phyloP scores from a whole-genome alignment of 2,329 filamentous ascomycete species.

The Epichloe hybrida region DNA sequence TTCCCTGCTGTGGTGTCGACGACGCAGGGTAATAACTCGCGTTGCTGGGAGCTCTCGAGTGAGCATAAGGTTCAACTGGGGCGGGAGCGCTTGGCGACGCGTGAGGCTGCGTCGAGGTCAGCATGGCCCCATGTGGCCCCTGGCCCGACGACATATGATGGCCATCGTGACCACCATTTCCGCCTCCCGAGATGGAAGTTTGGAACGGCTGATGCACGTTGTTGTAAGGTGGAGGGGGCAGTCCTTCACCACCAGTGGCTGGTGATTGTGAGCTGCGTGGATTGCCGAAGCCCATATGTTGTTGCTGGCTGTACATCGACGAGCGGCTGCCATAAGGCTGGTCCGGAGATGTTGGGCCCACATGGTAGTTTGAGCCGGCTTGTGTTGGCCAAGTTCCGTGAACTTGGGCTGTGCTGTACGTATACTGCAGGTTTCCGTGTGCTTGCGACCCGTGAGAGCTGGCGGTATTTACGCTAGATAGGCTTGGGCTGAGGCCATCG shows the following conservation, averaged over 20 bases:
- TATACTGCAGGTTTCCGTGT: slow-evolving; percentile 29
- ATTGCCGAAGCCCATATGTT: slow-evolving; percentile 28
- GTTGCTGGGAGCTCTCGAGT: slow-evolving; percentile 39
- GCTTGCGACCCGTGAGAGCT: slow-evolving; percentile 45
- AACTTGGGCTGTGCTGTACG: slow-evolving; percentile 36
- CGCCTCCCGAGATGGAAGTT: slow-evolving; percentile 38
- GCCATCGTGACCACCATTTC: slow-evolving; percentile 24
- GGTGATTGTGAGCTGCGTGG: slow-evolving; percentile 31
- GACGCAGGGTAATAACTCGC: slow-evolving; percentile 47
- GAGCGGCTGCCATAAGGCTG: slow-evolving; percentile 16
- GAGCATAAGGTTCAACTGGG: slow-evolving; percentile 42
- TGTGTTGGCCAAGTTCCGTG: slow-evolving; percentile 47
- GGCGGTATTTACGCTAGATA: slow-evolving; percentile 46
- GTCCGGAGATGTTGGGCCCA: slow-evolving; percentile 29
- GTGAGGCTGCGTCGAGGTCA: slow-evolving; percentile 28
- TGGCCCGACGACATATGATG: slow-evolving; percentile 19
- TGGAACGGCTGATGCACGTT: slow-evolving; percentile 52
- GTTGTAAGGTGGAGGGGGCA: slow-evolving; percentile 56
- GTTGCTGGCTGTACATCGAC: slow-evolving; percentile 34
- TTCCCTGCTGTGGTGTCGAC: slow-evolving; percentile 31
- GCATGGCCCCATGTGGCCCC: slow-evolving; percentile 12
- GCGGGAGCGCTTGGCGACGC: slow-evolving; percentile 39
- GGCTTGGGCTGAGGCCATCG: slow-evolving; percentile 49
- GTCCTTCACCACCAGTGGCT: slow-evolving; percentile 41
- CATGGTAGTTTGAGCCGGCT: slow-evolving; percentile 34